A percentile compares a stretch with the other conserved stretches of the same genome.
phyloP scores from a whole-genome alignment of 2,329 filamentous ascomycete genomes.

The Sordariomycetes sp. region DNA sequence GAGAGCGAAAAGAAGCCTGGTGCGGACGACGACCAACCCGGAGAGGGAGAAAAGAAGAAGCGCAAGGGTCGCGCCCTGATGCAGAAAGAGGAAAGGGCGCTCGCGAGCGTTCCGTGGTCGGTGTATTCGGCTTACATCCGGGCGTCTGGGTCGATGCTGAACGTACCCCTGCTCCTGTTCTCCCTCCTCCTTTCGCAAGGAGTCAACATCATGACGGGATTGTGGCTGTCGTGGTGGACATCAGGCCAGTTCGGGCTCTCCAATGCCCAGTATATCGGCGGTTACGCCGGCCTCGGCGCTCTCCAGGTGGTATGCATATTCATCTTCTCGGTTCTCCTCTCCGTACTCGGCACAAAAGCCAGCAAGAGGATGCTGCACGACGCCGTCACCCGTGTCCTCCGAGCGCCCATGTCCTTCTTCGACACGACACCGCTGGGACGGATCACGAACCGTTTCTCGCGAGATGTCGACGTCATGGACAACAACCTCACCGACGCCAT shows the following conservation, averaged over 20 bases:
- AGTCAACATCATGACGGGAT: conserved; percentile 73
- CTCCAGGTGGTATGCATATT: conserved; percentile 69
- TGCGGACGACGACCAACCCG: conserved; percentile 28
- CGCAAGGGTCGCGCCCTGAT: conserved; percentile 55
- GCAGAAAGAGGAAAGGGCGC: conserved; percentile 61
- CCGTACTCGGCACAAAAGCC: conserved; percentile 68
- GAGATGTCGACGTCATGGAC: conserved; percentile 95
- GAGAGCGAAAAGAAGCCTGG: conserved; percentile 24
- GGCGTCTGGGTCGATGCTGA: conserved; percentile 61
- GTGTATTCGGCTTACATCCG: conserved; percentile 71
- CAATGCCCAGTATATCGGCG: conserved; percentile 60
- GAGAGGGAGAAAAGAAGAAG: conserved; percentile 40
- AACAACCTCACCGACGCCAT: conserved; percentile 83
- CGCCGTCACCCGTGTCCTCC: conserved; percentile 68
- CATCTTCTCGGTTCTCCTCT: conserved; percentile 65
- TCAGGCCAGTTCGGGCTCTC: conserved; percentile 61
- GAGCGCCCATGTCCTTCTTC: conserved; percentile 80
- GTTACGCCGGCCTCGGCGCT: conserved; percentile 61
- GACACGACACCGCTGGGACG: conserved; percentile 92
- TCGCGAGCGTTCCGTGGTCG: conserved; percentile 66
- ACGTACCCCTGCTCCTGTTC: conserved; percentile 52
- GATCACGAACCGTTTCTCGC: conserved; percentile 92
- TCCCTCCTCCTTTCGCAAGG: conserved; percentile 66
- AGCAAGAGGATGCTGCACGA: conserved; percentile 73
- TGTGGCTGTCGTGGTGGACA: conserved; percentile 95